A percentile compares a stretch with the other conserved stretches of the same genome.
phyloP scores from a whole-genome alignment of 2,329 filamentous ascomycete species.

The Sphaerulina vaccinii region DNA sequence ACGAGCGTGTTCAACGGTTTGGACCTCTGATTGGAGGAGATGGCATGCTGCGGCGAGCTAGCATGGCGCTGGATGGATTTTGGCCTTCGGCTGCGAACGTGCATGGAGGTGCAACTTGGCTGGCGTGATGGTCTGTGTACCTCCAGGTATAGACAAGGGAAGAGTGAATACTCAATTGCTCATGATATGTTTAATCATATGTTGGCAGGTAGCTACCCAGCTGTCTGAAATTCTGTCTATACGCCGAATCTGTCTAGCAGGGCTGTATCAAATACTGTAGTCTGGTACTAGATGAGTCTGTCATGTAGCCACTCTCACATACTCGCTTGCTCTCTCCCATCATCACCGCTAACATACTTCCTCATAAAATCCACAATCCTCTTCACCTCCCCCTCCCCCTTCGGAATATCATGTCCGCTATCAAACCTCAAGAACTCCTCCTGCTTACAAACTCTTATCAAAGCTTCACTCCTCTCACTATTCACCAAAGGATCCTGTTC shows the following conservation, averaged over 20 bases:
- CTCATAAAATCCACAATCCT: constrained; percentile 21
- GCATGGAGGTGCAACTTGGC: too few relatives aligned
- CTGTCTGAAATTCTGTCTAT: too few relatives aligned
- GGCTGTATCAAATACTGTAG: too few relatives aligned
- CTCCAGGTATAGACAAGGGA: too few relatives aligned
- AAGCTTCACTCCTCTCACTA: constrained; percentile 24
- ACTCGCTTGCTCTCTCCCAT: background rate
- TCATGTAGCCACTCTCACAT: too few relatives aligned
- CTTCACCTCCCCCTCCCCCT: constrained; percentile 19
- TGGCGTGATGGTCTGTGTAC: too few relatives aligned
- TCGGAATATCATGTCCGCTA: constrained; percentile 27
- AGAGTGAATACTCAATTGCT: too few relatives aligned
- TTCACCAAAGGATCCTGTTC: constrained; percentile 22
- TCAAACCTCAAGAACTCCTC: constrained; percentile 18
- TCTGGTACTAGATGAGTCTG: too few relatives aligned
- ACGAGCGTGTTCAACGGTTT: constrained; percentile 54
- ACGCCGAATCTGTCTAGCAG: too few relatives aligned
- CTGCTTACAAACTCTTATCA: constrained; percentile 20
- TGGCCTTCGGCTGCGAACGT: constrained; percentile 17
- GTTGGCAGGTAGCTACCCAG: too few relatives aligned
- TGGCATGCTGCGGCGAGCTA: constrained; percentile 54
- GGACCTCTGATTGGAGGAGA: constrained; percentile 54
- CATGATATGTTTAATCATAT: too few relatives aligned
- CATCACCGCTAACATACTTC: constrained; percentile 3
- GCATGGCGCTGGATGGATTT: constrained; percentile 50